phyloP scores from a whole-genome alignment of 2,329 filamentous ascomycete genomes.

The Aspergillus alliaceus region DNA sequence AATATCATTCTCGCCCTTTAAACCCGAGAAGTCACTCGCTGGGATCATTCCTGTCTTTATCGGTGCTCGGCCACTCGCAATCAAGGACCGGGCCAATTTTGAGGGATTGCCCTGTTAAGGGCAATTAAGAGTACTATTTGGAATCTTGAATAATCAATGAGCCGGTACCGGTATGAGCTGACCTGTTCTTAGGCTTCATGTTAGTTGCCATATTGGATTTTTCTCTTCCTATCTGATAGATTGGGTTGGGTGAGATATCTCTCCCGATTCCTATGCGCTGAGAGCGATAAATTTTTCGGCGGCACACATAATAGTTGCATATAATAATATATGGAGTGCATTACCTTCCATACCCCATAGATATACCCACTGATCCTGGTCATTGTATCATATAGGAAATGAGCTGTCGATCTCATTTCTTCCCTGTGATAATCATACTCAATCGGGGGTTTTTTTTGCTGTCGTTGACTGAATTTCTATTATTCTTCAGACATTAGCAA shows the following conservation, averaged over 20 bases:
- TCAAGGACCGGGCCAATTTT: neutral
- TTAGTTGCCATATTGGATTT: neutral
- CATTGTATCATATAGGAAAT: neutral
- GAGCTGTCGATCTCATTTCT: neutral
- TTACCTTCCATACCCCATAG: neutral
- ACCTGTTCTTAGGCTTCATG: neutral
- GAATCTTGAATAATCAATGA: neutral
- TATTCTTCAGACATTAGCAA: neutral
- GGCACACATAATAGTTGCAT: neutral
- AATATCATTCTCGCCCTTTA: neutral
- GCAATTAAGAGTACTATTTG: neutral
- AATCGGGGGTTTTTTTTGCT: neutral
- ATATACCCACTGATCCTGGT: neutral
- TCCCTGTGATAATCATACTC: constrained; percentile 4
- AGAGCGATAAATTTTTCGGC: neutral
- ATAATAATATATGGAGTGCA: neutral
- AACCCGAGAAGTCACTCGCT: neutral
- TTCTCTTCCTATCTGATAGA: neutral
- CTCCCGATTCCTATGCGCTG: neutral
- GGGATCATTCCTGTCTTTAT: neutral
- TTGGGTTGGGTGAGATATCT: neutral
- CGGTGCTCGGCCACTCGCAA: neutral
- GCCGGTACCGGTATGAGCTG: neutral
- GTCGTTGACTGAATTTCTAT: neutral
- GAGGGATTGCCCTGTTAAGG: neutral